Base-by-base conservation (phyloP, 1,284 basidiomycete genomes). In the Crocinoboletus sp. region DNA sequence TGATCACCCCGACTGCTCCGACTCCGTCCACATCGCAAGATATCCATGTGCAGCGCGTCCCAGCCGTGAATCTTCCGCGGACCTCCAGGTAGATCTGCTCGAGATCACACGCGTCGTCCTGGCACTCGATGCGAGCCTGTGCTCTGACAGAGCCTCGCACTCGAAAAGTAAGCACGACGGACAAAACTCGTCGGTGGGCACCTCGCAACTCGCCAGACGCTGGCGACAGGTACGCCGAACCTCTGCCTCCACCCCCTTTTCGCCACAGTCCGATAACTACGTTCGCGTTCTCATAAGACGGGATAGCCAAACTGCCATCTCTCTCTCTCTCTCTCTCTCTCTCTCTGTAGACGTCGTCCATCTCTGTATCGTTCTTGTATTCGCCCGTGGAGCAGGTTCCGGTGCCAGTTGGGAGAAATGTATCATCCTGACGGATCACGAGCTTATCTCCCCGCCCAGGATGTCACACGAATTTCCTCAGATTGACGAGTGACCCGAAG, bases 21-120 rank as follows among this genome's bases (percentile, higher is more conserved):
- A 61, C 55, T 58, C 58, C 58, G 58, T 39, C 52, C 43, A 54
- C 45, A 56, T 61, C 58, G 58, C 61, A 58, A 58, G 59, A 61
- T 52, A 61, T 56, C 61, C 58, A 63, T 59, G 59, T 53, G 58
- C 28, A 50, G 35, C 55, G 45, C 42, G 48, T 60, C 57, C 36
- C 51, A 41, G 24, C 25, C 39, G 57, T 63, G 57, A 59, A 63
- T 59, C 60, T 59, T 56, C 58, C 58, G 58, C 58, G 58, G 58
- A 59, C 59, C 34, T 61, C 59, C 55, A 49, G 47, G 48, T 44
- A 59, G 60, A 63, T 59, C 51, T 57, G 2, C 33, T 40, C 51
- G 7, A 57, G 57, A 63, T 63, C 45, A 59, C 44, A 3, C 38
- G 36, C 33, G 48, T 59, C 53, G 45, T 61, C 46, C 60, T 54